Evolutionary conservation across 2,329 filamentous ascomycete genomes (phyloP), one percentile per base, ranked within the genome.

Genomic region (Botryotinia globosa): DNA sequence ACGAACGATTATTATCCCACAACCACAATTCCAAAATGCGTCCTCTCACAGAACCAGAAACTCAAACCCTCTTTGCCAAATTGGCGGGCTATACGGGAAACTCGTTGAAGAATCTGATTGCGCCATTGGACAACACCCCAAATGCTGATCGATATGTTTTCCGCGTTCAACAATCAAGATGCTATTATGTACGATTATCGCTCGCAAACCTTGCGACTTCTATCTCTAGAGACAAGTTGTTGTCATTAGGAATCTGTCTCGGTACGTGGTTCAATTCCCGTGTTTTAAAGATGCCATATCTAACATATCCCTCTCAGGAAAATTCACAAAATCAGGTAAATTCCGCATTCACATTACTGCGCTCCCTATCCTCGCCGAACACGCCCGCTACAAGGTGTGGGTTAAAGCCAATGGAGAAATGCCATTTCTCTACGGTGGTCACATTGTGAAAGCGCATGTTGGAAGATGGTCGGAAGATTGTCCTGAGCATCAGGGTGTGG

Each of bases 371-470:
- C 91, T 99, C 77, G 92, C 94, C 73, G 91, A 93, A 76, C 94
- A 98, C 82, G 95, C 95, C 62, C 87, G 96, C 74, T 97, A 97
- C 85, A 98, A 98, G 89, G 90, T 98, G 78, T 98, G 94, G 94
- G 91, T 99, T 77, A 97, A 97, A 84, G 88, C 91, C 74, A 98
- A 98, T 83, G 96, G 96, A 77, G 94, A 97, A 80, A 97, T 98
- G 94, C 95, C 96, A 1, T 98, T 97, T 82, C 84, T 99, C 64
- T 99, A 98, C 83, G 96, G 96, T 70, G 93, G 93, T 73, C 94
- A 98, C 82, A 87, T 97, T 69, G 89, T 97, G 77, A 93, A 93
- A 82, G 92, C 91, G 45, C 92, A 94, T 81, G 82, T 85, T 8
- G 93, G 93, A 32, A 85, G 94, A 74, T 95, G 92, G 90, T 92